Conservation (phyloP, 2,329 filamentous ascomycete species). For the Penicillium fuscoglaucum region DNA sequence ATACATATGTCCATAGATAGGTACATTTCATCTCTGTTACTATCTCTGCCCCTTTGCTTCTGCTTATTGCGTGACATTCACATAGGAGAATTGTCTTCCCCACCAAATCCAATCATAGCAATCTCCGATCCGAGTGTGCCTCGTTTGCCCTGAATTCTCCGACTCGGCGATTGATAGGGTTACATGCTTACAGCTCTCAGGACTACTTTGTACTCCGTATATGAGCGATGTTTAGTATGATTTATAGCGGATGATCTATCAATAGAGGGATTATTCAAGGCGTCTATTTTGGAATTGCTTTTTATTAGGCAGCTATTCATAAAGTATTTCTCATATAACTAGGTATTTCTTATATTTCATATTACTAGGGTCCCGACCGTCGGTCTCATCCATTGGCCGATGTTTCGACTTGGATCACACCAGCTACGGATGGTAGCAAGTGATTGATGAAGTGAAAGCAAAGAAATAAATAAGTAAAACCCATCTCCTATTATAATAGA, state of each 20-base stretch:
- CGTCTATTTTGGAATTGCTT: background rate
- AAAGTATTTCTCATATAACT: background rate
- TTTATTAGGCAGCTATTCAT: background rate
- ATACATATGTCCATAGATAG: background rate
- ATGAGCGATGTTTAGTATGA: background rate
- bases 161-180: background rate
- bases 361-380: background rate
- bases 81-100: background rate
- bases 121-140: slow-evolving; percentile 5
- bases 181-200: background rate
- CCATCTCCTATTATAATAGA: background rate
- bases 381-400: slow-evolving; percentile 6
- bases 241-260: background rate
- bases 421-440: background rate
- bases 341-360: background rate
- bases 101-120: slow-evolving; percentile 8
- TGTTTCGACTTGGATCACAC: background rate
- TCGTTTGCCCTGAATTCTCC: slow-evolving; percentile 6
- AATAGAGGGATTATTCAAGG: background rate
- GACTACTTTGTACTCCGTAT: no score
- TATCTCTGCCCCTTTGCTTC: background rate
- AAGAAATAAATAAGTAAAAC: background rate
- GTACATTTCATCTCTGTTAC: background rate
- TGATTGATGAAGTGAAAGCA: background rate
- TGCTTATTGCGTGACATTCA: background rate